These are phyloP conservation scores for Seminavis robusta DNA, from an alignment of 108 stramenopile species.

Conservation along the genomic window DNA sequence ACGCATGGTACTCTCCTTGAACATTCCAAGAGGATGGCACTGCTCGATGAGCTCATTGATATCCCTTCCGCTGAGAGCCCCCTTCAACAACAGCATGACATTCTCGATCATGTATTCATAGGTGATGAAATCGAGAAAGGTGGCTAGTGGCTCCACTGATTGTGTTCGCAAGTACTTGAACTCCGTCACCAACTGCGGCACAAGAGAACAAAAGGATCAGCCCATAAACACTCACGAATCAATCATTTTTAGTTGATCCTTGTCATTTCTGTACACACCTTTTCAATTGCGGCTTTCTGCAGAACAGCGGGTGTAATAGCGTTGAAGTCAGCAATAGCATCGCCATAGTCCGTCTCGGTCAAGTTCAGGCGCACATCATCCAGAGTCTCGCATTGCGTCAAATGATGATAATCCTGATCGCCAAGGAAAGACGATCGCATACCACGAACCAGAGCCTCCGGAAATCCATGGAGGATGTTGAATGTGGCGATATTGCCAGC, in stretches of 20 bases:
- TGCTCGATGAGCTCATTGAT: constrained; percentile 96
- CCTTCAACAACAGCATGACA: constrained; percentile 98
- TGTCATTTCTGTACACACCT: constrained; percentile 44
- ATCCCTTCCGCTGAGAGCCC: constrained; percentile 91
- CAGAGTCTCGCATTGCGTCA: constrained; percentile 95
- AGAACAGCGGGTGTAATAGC: constrained; percentile 74
- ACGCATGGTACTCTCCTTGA: constrained; percentile 96
- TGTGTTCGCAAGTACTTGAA: constrained; percentile 98
- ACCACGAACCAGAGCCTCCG: constrained; percentile 94
- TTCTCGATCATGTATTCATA: constrained; percentile 99
- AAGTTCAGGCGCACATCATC: constrained; percentile 97
- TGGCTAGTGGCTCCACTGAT: constrained; percentile 91
- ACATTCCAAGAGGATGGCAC: constrained; percentile 98
- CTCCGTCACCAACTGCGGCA: constrained; percentile 87
- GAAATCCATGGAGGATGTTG: constrained; percentile 96
- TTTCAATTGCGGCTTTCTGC: constrained; percentile 84
- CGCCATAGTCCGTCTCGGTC: constrained; percentile 95
- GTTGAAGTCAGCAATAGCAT: constrained; percentile 80
- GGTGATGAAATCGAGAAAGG: constrained; percentile 98
- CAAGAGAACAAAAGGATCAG: not conserved
- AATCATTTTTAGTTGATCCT: not conserved
- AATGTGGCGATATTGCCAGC: constrained; percentile 88
- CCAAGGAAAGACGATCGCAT: constrained; percentile 92
- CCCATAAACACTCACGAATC: not conserved
- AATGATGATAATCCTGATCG: constrained; percentile 92